Conservation (phyloP, 371 early-diverging fungal genomes). For the Smittium culicis region DNA sequence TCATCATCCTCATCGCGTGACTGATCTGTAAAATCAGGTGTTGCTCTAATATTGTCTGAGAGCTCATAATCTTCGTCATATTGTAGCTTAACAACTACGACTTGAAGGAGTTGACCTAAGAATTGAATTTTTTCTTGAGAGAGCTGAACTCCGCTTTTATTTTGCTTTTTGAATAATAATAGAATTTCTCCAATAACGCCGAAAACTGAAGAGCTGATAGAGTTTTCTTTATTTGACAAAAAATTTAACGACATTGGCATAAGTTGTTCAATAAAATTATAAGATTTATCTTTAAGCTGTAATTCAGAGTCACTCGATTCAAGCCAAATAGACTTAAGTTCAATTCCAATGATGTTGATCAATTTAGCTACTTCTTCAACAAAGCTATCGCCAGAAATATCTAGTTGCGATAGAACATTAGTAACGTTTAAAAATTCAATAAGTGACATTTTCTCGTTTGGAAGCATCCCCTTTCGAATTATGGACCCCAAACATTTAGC, state of each 20-base stretch:
- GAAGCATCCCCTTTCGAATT: conserved; percentile 82
- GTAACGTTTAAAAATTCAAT: conserved; percentile 63
- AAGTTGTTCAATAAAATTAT: conserved; percentile 41
- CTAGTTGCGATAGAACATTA: conserved; percentile 39
- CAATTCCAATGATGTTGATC: conserved; percentile 65
- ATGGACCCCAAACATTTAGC: conserved; percentile 72
- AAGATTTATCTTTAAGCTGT: conserved; percentile 31
- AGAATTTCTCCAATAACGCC: conserved; percentile 53
- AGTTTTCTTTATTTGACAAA: conserved; percentile 65
- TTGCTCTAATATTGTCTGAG: conserved; percentile 16
- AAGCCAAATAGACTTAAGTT: conserved; percentile 63
- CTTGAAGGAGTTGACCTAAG: conserved; percentile 51
- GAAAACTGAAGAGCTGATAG: conserved; percentile 61
- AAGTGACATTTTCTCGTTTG: conserved; percentile 70
- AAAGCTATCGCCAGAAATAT: conserved; percentile 46
- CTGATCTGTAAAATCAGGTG: conserved; percentile 41
- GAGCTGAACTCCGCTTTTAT: conserved; percentile 44
- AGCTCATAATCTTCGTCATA: conserved; percentile 55
- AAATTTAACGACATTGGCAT: conserved; percentile 55
- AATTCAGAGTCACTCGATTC: conserved; percentile 31
- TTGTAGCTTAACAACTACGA: conserved; percentile 70
- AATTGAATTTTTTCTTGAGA: conserved; percentile 52
- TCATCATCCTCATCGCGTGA: conserved; percentile 63
- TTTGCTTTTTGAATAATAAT: conserved; percentile 48
- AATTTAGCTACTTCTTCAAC: conserved; percentile 68